Evolutionary conservation across 2,329 filamentous ascomycete genomes (phyloP), one percentile per base, ranked within the genome.

Genomic region (Trichoderma aggressivum): DNA sequence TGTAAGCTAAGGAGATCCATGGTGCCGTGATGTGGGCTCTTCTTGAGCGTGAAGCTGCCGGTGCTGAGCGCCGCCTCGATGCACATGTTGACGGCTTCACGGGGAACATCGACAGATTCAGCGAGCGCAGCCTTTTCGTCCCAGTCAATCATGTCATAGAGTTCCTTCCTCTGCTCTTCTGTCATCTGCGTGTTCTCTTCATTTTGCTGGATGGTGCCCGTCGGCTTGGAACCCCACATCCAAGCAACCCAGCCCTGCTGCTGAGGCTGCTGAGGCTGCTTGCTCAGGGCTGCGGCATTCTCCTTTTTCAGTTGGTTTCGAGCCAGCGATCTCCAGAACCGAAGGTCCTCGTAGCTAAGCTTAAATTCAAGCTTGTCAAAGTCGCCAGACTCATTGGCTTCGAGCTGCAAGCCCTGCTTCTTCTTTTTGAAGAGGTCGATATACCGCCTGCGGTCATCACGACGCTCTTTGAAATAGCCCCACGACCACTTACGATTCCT

Each of bases 111-210:
- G 4, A 99, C 91, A 55, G 92, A 91, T 75, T 97, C 94, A 0
- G 94, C 87, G 50, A 99, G 87, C 2, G 92, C 93, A 72, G 94
- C 91, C 84, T 98, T 98, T 81, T 99, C 96, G 73, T 99, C 93
- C 91, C 95, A 99, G 77, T 98, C 96, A 76, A 99, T 99, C 63
- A 94, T 97, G 75, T 97, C 92, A 80, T 98, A 99, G 11, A 99
- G 87, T 81, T 99, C 95, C 79, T 98, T 94, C 55, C 95, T 91
- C 80, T 99, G 94, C 80, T 98, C 91, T 73, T 99, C 96, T 0
- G 93, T 97, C 87, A 99, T 97, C 72, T 94, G 89, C 0, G 91
- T 93, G 73, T 94, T 92, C 75, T 97, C 92, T 5, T 90, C 81
- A 61, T 82, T 83, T 60, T 84, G 86, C 58, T 92, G 86, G 53